Percentiles rank a stretch among this genome's conserved stretches.
phyloP scores from a whole-genome alignment of 331 rosid genomes.

The Arachis monticola region DNA sequence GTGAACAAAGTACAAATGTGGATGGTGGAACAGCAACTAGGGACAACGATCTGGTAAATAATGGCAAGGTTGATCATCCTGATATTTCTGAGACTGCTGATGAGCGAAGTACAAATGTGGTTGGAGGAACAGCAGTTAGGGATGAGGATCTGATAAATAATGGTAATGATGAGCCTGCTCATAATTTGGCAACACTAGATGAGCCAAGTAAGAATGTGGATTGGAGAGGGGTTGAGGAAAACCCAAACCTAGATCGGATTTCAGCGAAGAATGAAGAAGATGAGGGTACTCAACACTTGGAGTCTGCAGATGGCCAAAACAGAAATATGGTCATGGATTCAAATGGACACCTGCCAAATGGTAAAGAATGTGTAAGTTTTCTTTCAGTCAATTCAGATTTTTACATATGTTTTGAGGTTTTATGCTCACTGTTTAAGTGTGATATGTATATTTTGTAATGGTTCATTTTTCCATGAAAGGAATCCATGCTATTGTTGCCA shows the following conservation, averaged over 20 bases:
- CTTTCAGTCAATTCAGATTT: conserved; percentile 29
- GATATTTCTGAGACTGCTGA: conserved; percentile 36
- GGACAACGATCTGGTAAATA: conserved; percentile 32
- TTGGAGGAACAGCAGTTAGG: conserved; percentile 36
- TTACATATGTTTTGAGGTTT: conserved; percentile 6
- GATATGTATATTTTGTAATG: conserved; percentile 19
- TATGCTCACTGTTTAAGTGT: not conserved
- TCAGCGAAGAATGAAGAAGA: conserved; percentile 44
- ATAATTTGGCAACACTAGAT: conserved; percentile 34
- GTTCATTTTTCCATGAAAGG: not conserved
- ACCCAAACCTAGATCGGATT: conserved; percentile 41
- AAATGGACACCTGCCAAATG: conserved; percentile 49
- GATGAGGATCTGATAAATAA: conserved; percentile 38
- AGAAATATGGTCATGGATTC: conserved; percentile 25
- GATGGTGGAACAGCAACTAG: conserved; percentile 27
- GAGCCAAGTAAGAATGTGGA: conserved; percentile 34
- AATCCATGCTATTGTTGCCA: conserved; percentile 5
- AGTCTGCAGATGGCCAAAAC: conserved; percentile 39
- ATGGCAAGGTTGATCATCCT: conserved; percentile 39
- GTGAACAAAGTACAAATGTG: not conserved
- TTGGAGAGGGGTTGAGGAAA: conserved; percentile 44
- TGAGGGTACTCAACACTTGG: conserved; percentile 36
- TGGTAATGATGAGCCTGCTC: conserved; percentile 44
- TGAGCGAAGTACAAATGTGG: conserved; percentile 36
- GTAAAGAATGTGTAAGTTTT: conserved; percentile 62